Evolutionary conservation across 805 yeast species (phyloP), one percentile per base, ranked within the genome.

Genomic region (Saccharomycopsis capsularis): DNA sequence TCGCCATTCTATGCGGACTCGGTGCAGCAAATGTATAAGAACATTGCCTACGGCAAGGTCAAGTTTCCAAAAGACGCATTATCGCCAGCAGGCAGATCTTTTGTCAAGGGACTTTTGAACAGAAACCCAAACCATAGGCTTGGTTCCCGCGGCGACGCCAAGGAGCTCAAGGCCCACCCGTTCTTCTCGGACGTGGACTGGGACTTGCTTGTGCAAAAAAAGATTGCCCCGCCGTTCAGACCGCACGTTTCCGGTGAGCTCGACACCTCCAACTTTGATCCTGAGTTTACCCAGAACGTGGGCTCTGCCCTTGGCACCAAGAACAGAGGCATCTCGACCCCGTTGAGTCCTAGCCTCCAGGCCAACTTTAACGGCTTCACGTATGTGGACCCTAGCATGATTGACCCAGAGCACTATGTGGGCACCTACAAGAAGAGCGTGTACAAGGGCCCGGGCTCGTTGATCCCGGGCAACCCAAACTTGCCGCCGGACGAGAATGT

Each of bases 1-100:
- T 85, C 96, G 3, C 99, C 99, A 48, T 93, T 93, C 66, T 93
- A 88, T 61, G 99, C 98, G 24, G 97, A 91, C 55, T 89, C 95
- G 44, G 46, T 47, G 16, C 98, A 93, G 70, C 96, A 93, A 67
- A 93, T 93, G 99, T 93, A 93, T 69, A 93, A 91, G 70, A 93
- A 93, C 68, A 93, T 93, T 70, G 99, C 98, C 3, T 93, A 89
- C 68, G 99, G 99, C 55, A 93, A 91, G 66, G 98, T 93, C 40
- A 77, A 96, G 61, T 93, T 93, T 67, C 99, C 99, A 44, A 88
- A 91, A 64, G 99, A 93, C 63, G 95, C 93, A 22, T 71, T 93
- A 51, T 84, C 95, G 42, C 77, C 87, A 3, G 97, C 90, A 64
- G 99, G 98, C 38, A 78, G 98, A 53, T 82, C 93, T 9, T 91